These are phyloP conservation scores for Periconia sp. DNA, from an alignment of 2,329 filamentous ascomycete genomes.

Conservation along the genomic window DNA sequence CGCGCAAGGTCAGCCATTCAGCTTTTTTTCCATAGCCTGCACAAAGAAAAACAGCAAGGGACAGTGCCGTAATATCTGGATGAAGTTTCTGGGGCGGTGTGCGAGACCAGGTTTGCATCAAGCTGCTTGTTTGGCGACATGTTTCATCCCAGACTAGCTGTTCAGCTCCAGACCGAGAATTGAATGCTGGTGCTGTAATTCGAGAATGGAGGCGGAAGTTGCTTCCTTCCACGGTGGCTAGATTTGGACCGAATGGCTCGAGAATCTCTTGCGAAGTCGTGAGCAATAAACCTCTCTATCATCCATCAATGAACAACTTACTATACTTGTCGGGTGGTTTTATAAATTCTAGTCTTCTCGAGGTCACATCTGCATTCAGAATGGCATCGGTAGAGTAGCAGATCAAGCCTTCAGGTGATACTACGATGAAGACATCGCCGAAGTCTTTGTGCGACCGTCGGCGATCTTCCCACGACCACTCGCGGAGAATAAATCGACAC, in stretches of 20 bases:
- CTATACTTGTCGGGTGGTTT: constrained; percentile 7
- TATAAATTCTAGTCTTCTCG: not conserved
- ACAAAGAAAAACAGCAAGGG: constrained; percentile 5
- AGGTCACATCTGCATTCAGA: not conserved
- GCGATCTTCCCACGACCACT: constrained; percentile 7
- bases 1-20: not conserved
- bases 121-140: not conserved
- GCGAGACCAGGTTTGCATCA: not conserved
- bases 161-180: not conserved
- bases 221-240: constrained; percentile 3
- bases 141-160: constrained; percentile 6
- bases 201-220: constrained; percentile 2
- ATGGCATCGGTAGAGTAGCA: constrained; percentile 2
- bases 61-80: not conserved
- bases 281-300: no score
- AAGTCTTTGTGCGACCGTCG: constrained; percentile 1
- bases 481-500: constrained; percentile 1
- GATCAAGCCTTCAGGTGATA: constrained; percentile 3
- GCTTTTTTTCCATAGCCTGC: constrained; percentile 1
- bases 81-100: not conserved
- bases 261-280: no score
- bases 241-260: constrained; percentile 8
- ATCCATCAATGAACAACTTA: no score
- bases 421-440: constrained; percentile 6
- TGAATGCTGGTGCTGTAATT: constrained; percentile 5